Base-by-base conservation (phyloP, 306 rosid genomes). In the Myrica gale region DNA sequence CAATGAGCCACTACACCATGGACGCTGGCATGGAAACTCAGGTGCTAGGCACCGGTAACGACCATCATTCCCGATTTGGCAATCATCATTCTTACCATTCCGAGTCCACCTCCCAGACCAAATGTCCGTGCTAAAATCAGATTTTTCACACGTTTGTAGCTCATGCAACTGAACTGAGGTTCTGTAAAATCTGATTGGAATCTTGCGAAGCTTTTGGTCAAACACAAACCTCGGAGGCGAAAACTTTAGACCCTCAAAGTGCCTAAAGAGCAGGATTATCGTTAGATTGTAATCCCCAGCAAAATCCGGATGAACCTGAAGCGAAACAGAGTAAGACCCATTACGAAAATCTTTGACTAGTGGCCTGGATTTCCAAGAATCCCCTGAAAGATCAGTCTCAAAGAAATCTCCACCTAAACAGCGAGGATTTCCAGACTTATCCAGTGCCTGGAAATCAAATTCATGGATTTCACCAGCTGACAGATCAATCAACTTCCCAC, bases 101-200 rank as follows among this genome's bases (percentile, higher is more conserved):
- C 98, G 87, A 55, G 98, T 93, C 98, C 98, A 93, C 85, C 98
- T 83, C 77, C 98, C 97, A 21, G 77, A 47, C 98, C 98, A 93
- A 7, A 89, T 79, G 19, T 89, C 92, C 80, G 84, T 78, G 16
- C 76, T 81, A 70, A 91, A 91, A 80, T 93, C 98, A 23, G 90
- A 83, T 68, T 80, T 84, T n/a, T 74, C 42, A 61, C 98, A 93
- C 51, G 74, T 58, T 37, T 78, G 57, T 4, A 89, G 66, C 86
- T 77, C 88, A 1, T 90, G 92, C 81, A 91, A 78, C 63, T 55
- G 75, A 68, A 83, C 87, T 8, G 58, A 75, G 74, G 83, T 78
- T 55, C 61, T 90, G 62, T 45, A 60, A 84, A 93, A 91, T 81
- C 83, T 79, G 58, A 91, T 77, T 7, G 79, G 84, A 81, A 89